A percentile compares a stretch with the other conserved stretches of the same genome.
Conservation (phyloP, 148 eudicot genomes). For the Fagopyrum tataricum region DNA sequence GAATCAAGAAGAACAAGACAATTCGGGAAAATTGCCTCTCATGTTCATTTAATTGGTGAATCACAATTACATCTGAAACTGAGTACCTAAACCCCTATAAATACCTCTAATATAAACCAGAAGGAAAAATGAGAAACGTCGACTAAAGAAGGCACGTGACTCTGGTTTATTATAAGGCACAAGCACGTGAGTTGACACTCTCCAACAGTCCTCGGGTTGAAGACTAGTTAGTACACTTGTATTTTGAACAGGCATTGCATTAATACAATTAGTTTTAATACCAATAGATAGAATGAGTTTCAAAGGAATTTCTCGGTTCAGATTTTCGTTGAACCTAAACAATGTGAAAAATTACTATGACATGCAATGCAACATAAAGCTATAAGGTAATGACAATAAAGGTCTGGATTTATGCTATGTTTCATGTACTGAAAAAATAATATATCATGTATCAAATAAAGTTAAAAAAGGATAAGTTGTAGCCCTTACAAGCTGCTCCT, state of each 20-base stretch:
- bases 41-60: no score
- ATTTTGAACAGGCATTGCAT: not conserved
- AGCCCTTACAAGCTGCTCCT: constrained; percentile 14
- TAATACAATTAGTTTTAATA: not conserved
- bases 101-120: no score
- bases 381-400: not conserved
- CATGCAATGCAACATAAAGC: not conserved
- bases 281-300: not conserved
- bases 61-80: no score
- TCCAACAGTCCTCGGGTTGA: not conserved
- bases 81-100: no score
- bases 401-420: not conserved
- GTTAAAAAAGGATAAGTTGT: not conserved
- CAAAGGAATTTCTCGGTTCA: not conserved
- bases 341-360: not conserved
- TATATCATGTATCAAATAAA: not conserved
- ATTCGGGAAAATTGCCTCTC: no score
- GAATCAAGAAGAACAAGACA: no score
- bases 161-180: no score
- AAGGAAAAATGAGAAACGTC: no score
- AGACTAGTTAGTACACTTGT: not conserved
- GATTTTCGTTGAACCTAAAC: not conserved
- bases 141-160: no score
- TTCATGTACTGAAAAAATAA: not conserved
- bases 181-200: no score